Evolutionary conservation across 345 rosid genomes (phyloP), one percentile per base, ranked within the genome.

Genomic region (Eucalyptus paniculata): DNA sequence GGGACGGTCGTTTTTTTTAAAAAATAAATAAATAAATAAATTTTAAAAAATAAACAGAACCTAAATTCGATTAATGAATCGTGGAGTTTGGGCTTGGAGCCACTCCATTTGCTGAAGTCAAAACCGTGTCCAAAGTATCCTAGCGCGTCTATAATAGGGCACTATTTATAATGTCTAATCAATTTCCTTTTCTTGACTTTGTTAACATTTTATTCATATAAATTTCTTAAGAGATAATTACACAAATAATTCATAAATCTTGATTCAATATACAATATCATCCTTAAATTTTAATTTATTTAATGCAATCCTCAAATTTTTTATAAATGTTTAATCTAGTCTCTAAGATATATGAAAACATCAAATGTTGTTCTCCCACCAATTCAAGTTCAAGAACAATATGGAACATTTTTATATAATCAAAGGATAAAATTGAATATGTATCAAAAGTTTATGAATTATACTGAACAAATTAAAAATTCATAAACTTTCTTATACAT

Each of bases 381-480:
- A 23, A 56, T 56, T 56, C 12, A 56, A 21, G 28, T 56, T 53
- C 56, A 58, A 26, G 13, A 2, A 60, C 8, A 12, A 28, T 12
- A 60, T 60, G 7, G 2, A 60, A 28, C 32, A 60, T 60, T 60
- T 60, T 28, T 12, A 28, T 12, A 28, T 28, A 12, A 12, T 12
- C 0, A 0, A 12, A 0, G 4, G 0, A 60, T 0, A 5, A 12
- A 60, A 60, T 60, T 60, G 0, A 28, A 28, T 1, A 60, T 12
- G 2, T 60, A 28, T 12, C 0, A 60, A 60, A 60, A 60, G 2
- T 60, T 60, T 0, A 60, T 6, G 2, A 30, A 1, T 28, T 6
- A 28, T 0, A 60, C 1, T 6, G 16, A 60, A 12, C 1, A 60
- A 60, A 60, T 60, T 3, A 28, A 28, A 60, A 60, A 1, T 60